A percentile compares a stretch with the other conserved stretches of the same genome.
Evolutionary conservation across 1,139 yeast genomes (phyloP).

Genomic region (Geotrichum cucujoidarum): DNA sequence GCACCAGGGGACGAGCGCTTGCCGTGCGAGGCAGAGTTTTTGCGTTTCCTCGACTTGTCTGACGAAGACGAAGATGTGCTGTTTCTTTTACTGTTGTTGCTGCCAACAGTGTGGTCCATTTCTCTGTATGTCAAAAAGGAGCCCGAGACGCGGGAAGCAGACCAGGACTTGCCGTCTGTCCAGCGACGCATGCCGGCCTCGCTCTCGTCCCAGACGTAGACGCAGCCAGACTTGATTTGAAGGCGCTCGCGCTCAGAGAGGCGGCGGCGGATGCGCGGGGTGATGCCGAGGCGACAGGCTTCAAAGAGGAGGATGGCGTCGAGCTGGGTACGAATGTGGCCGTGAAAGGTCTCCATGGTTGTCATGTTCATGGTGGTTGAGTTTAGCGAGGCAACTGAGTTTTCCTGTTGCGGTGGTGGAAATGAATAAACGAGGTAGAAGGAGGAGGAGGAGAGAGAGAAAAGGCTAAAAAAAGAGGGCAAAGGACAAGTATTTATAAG

Average conservation of each 20-base stretch:
- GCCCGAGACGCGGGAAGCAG: constrained; percentile 56
- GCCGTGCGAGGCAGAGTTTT: constrained; percentile 14
- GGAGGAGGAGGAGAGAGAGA: neutral
- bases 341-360: constrained; percentile 50
- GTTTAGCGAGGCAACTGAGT: neutral
- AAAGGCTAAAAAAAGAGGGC: neutral
- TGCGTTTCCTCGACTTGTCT: constrained; percentile 15
- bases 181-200: constrained; percentile 59
- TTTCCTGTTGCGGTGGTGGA: neutral
- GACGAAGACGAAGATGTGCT: neutral
- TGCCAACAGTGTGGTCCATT: constrained; percentile 14
- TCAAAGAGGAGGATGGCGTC: constrained; percentile 56
- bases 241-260: constrained; percentile 49
- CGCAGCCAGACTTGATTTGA: constrained; percentile 46
- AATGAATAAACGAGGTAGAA: neutral
- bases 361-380: constrained; percentile 6
- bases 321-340: constrained; percentile 45
- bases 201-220: constrained; percentile 57
- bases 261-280: constrained; percentile 49
- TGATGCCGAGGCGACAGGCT: constrained; percentile 46
- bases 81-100: neutral
- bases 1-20: constrained; percentile 3
- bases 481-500: neutral
- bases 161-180: constrained; percentile 64
- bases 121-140: constrained; percentile 49